Conservation (phyloP, 768 basidiomycete species). For the Nidularia sp. region DNA sequence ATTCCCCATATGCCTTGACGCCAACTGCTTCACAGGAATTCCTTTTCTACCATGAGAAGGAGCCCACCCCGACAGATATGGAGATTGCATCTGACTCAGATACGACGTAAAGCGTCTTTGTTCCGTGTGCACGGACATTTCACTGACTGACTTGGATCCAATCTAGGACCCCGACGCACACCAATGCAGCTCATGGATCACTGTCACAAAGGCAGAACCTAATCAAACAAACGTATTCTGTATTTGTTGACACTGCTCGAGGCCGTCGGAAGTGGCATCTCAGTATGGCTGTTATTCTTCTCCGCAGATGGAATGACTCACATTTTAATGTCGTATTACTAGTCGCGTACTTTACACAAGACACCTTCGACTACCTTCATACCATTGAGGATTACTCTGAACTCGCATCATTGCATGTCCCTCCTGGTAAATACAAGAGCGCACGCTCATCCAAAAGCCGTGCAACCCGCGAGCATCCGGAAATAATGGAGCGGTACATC, state of each 20-base stretch:
- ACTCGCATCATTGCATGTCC: constrained; percentile 50
- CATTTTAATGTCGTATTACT: not conserved
- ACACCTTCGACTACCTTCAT: constrained; percentile 49
- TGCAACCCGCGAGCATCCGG: constrained; percentile 15
- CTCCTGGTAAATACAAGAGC: constrained; percentile 58
- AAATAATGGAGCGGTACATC: not conserved
- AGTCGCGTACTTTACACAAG: constrained; percentile 79
- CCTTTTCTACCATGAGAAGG: constrained; percentile 70
- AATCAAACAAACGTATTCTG: constrained; percentile 80
- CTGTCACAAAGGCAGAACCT: constrained; percentile 46
- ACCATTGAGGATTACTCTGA: constrained; percentile 58
- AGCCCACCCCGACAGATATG: constrained; percentile 40
- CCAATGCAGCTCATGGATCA: constrained; percentile 18
- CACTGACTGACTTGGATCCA: not conserved
- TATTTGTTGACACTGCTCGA: constrained; percentile 59
- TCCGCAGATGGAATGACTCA: constrained; percentile 2
- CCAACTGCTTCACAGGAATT: constrained; percentile 52
- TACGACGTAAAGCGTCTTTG: constrained; percentile 27
- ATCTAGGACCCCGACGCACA: constrained; percentile 14
- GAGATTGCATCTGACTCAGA: constrained; percentile 49
- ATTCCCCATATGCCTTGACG: not conserved
- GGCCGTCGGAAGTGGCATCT: constrained; percentile 82
- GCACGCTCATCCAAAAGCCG: constrained; percentile 50
- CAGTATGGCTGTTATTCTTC: constrained; percentile 39
- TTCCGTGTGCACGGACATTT: constrained; percentile 1